Evolutionary conservation across 2,329 filamentous ascomycete species (phyloP).

Genomic region (Dactylonectria macrodidyma): DNA sequence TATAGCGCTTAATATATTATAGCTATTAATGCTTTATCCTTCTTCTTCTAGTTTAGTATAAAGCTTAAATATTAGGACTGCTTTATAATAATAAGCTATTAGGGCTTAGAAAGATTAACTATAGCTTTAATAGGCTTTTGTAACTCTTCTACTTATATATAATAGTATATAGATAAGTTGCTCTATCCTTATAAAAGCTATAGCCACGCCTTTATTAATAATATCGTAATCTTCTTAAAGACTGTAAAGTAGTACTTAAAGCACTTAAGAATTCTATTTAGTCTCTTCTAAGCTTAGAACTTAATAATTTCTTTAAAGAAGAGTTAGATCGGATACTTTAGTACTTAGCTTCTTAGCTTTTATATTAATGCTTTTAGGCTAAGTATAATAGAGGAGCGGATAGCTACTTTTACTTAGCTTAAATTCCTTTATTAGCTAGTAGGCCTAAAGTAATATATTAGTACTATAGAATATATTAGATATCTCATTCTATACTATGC

Average conservation of each 20-base stretch:
- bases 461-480: not conserved
- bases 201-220: not conserved
- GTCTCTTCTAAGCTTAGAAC: not conserved
- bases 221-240: not conserved
- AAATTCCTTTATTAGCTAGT: not conserved
- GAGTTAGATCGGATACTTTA: constrained; percentile 12
- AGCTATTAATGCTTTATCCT: not conserved
- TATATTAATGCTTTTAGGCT: not conserved
- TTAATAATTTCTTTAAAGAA: not conserved
- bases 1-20: not conserved
- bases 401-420: not conserved
- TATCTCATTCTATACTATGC: too few species aligned
- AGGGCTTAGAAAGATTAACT: not conserved
- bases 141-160: not conserved
- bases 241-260: not conserved
- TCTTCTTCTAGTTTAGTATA: constrained; percentile 11
- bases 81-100: not conserved
- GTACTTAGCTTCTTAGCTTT: constrained; percentile 3
- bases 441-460: constrained; percentile 2
- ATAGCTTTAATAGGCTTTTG: not conserved
- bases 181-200: not conserved
- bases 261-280: not conserved
- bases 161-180: not conserved
- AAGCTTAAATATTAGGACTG: not conserved
- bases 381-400: not conserved